These are phyloP conservation scores for Phaffomyces antillensis DNA, from an alignment of 805 yeast species.

Conservation along the genomic window DNA sequence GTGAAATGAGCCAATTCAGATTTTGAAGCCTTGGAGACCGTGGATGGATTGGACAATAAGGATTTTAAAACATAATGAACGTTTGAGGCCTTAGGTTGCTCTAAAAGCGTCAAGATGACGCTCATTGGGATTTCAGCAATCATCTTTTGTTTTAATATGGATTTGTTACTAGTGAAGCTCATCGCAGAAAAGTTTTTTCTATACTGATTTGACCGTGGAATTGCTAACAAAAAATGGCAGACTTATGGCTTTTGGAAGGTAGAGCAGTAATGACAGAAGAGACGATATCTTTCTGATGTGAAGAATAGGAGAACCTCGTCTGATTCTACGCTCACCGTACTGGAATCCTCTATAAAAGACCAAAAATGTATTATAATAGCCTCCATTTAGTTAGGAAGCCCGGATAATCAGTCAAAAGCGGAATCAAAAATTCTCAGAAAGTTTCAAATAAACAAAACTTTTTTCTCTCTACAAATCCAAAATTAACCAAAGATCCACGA, in stretches of 20 bases:
- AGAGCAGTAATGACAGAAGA: not conserved
- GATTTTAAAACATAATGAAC: slow-evolving; percentile 19
- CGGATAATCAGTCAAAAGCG: no score
- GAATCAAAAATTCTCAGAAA: no score
- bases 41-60: slow-evolving; percentile 16
- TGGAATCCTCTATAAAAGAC: no score
- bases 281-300: not conserved
- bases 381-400: no score
- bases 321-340: no score
- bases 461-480: no score
- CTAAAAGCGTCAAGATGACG: slow-evolving; percentile 15
- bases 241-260: not conserved
- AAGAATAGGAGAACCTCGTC: not conserved
- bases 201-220: not conserved
- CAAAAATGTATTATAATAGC: no score
- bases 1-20: slow-evolving; percentile 45
- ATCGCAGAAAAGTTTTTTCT: slow-evolving; percentile 2
- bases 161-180: slow-evolving; percentile 2
- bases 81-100: slow-evolving; percentile 14
- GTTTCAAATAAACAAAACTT: no score
- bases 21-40: slow-evolving; percentile 38
- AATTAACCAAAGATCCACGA: no score
- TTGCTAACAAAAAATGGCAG: not conserved
- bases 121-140: slow-evolving; percentile 21
- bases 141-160: not conserved